A percentile compares a stretch with the other conserved stretches of the same genome.
Evolutionary conservation across 164 flowering plant species (phyloP).

Genomic region (Chloranthus sessilifolius): DNA sequence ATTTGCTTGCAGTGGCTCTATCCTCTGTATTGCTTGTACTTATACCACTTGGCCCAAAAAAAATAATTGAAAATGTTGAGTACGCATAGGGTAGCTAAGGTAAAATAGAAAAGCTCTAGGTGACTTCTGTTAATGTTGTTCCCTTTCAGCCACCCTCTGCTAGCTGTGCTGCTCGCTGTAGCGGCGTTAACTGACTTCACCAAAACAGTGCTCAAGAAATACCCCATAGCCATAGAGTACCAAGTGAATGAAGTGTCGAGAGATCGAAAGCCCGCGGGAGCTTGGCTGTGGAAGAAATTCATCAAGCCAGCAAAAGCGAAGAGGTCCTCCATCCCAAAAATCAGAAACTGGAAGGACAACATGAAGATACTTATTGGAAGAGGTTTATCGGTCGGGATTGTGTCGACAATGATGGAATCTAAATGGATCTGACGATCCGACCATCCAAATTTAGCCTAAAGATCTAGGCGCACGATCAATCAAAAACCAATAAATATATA

Average conservation of each 20-base stretch:
- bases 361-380: slow-evolving; percentile 35
- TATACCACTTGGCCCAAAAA: slow-evolving; percentile 37
- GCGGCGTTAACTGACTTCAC: slow-evolving; percentile 32
- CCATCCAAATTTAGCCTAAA: too few relatives aligned
- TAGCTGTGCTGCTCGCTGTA: slow-evolving; percentile 19
- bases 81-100: slow-evolving; percentile 35
- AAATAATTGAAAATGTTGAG: slow-evolving; percentile 35
- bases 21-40: slow-evolving; percentile 15
- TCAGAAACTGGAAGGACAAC: slow-evolving; percentile 44
- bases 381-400: slow-evolving; percentile 22
- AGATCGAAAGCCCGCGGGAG: slow-evolving; percentile 35
- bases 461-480: too few relatives aligned
- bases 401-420: too few relatives aligned
- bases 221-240: slow-evolving; percentile 51
- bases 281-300: slow-evolving; percentile 47
- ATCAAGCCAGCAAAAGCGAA: slow-evolving; percentile 45
- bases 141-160: slow-evolving; percentile 47
- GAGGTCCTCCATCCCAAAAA: slow-evolving; percentile 51
- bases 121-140: slow-evolving; percentile 41
- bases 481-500: too few relatives aligned
- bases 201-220: slow-evolving; percentile 38
- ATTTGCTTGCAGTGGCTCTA: too few relatives aligned
- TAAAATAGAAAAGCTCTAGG: slow-evolving; percentile 46
- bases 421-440: too few relatives aligned
- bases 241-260: slow-evolving; percentile 43